Evolutionary conservation across 352 stramenopile genomes (phyloP), one percentile per base, ranked within the genome.

Genomic region (Pythium scleroteichum): DNA sequence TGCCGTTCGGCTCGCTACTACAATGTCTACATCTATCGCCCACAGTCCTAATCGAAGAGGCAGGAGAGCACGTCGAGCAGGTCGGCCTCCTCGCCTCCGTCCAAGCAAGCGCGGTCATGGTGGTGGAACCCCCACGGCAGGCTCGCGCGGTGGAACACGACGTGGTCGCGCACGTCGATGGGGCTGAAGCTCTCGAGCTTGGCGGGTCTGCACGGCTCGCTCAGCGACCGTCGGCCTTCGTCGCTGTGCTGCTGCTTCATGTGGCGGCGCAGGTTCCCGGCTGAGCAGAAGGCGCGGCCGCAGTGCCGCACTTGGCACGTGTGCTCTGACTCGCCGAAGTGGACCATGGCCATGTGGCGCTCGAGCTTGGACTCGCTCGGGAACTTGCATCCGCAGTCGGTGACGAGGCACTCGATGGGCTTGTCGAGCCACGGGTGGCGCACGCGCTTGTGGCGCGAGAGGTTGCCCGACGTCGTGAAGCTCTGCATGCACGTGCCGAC

Each of bases 401-500:
- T 38, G 20, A 68, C 48, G 12, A 46, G 20, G 22, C 61, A 68
- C 3, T 22, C 26, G 32, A 46, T 33, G 20, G 61, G 61, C 29
- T 39, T 49, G 24, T 59, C 32, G 53, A 79, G 72, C 22, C 78
- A 55, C n/a, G 74, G 64, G 65, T 90, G 81, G 26, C 88, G 81
- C 27, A 89, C 62, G 33, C 82, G 79, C 45, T 78, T 76, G 66
- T 89, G 79, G 32, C 82, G 73, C 20, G 79, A 72, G 32, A 89
- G 62, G 56, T 90, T 92, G n/a, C 82, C 79, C 0, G 79, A 87
- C 16, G 79, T 80, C 51, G 80, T 89, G 71, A 90, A 80, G 35
- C 77, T 90, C 39, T 83, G 84, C 57, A 76, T 75, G 63, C 85
- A 77, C 68, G 85, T 85, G 13, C 77, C 76, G 14, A 72, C 69